Base-by-base conservation (phyloP, 2,329 filamentous ascomycete genomes). In the Atkinsonella hypoxylon region DNA sequence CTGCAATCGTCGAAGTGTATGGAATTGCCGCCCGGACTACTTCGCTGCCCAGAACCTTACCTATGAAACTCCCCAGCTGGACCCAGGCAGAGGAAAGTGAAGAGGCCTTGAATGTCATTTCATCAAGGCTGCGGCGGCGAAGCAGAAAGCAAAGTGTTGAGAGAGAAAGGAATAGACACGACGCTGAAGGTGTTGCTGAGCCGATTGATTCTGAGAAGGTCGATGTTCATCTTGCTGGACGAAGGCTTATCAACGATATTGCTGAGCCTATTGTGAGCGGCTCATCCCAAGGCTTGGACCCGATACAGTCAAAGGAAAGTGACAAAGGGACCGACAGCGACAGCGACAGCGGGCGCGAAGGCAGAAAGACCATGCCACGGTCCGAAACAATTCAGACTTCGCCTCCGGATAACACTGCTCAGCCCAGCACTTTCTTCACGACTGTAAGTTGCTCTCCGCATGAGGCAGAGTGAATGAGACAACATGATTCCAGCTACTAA, bases 41-140 rank as follows among this genome's bases (percentile, higher is more conserved):
- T 9, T 41, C 32, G 13, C 18, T 34, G 20, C 45, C 45, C 17
- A 45, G 26, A 15, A n/a, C 20, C 2, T 42, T 43, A 10, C 30
- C 34, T 20, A 51, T 46, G 41, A 48, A 53, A 9, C 43, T 48
- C 38, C 45, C 45, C 13, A 51, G 36, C n/a, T 43, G 48, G 34
- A 43, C 45, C 36, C 45, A 36, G 18, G 36, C 30, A 17, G 48
- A 45, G 31, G 45, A 48, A 39, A n/a, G 31, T 40, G 36, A 53
- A 8, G 42, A 42, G 9, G 36, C 30, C 18, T 32, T 17, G 34
- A 34, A 32, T 8, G 7, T 13, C 3, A 48, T 26, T 15, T 17
- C 40, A 8, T 31, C 26, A 12, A 22, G 7, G n/a, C 12, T 48
- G 34, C 39, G 32, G 18, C 48, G 40, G 30, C 45, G 48, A 18